A percentile compares a stretch with the other conserved stretches of the same genome.
These are phyloP conservation scores for Boletus huronensis DNA, from an alignment of 768 basidiomycete genomes.

Conservation along the genomic window DNA sequence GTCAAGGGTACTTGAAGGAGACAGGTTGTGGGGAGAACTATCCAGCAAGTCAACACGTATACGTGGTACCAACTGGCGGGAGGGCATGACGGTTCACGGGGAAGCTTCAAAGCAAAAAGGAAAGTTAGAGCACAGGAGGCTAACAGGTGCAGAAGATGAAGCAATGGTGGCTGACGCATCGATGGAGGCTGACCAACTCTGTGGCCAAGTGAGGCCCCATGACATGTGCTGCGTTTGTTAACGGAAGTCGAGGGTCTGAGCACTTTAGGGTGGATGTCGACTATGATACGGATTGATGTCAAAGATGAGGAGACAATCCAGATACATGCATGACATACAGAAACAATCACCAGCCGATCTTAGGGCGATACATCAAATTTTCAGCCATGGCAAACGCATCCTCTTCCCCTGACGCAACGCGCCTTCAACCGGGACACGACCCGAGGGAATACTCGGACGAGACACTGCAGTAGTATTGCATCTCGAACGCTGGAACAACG, in stretches of 20 bases:
- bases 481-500: conserved; percentile 28
- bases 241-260: background rate
- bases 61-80: conserved; percentile 16
- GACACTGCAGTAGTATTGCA: conserved; percentile 18
- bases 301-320: conserved; percentile 8
- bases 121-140: conserved; percentile 7
- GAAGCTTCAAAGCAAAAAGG: conserved; percentile 3
- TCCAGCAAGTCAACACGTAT: conserved; percentile 21
- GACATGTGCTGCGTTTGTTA: background rate
- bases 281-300: conserved; percentile 10
- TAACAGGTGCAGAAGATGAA: background rate
- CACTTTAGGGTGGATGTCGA: background rate
- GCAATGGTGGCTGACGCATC: conserved; percentile 20
- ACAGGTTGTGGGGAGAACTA: conserved; percentile 8
- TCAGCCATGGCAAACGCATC: conserved; percentile 30
- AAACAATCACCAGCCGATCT: conserved; percentile 4
- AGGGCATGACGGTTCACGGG: conserved; percentile 17
- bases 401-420: conserved; percentile 27
- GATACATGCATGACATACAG: conserved; percentile 25
- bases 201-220: background rate
- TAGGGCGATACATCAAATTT: conserved; percentile 21
- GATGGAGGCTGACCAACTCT: conserved; percentile 23
- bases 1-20: conserved; percentile 27
- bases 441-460: conserved; percentile 12
- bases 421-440: conserved; percentile 21